Conservation (phyloP, 345 rosid species). For the Pistacia integerrima region DNA sequence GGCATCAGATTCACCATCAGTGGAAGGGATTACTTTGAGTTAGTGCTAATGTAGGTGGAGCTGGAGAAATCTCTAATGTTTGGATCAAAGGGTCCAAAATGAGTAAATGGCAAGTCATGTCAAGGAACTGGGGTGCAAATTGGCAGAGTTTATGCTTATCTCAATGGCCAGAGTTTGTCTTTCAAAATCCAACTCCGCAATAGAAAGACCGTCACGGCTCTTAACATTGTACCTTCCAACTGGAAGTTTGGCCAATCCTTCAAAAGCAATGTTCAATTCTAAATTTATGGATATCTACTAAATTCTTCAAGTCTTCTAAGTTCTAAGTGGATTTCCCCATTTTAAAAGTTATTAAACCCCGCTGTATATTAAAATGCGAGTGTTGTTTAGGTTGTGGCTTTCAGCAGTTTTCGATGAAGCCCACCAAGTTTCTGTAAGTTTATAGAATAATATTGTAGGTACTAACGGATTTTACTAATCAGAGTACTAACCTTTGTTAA, state of each 20-base stretch:
- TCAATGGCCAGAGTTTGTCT: slow-evolving; percentile 66
- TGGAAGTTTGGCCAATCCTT: slow-evolving; percentile 77
- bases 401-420: slow-evolving; percentile 28
- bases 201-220: slow-evolving; percentile 44
- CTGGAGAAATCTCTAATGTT: slow-evolving; percentile 53
- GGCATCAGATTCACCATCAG: slow-evolving; percentile 76
- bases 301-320: too few species aligned
- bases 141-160: slow-evolving; percentile 69
- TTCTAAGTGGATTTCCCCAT: neutral
- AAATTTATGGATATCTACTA: slow-evolving; percentile 1
- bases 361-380: slow-evolving; percentile 12
- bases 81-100: slow-evolving; percentile 62
- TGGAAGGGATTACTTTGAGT: slow-evolving; percentile 66
- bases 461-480: too few species aligned
- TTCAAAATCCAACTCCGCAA: slow-evolving; percentile 54
- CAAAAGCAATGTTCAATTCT: slow-evolving; percentile 57
- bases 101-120: slow-evolving; percentile 55
- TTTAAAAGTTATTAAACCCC: neutral
- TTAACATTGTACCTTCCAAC: slow-evolving; percentile 45
- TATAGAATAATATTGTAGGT: too few species aligned
- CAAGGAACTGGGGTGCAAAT: slow-evolving; percentile 72
- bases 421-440: slow-evolving; percentile 16
- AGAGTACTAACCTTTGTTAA: too few species aligned
- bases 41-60: slow-evolving; percentile 66
- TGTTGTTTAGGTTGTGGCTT: slow-evolving; percentile 28